Percentiles rank a stretch among this genome's conserved stretches.
Evolutionary conservation across 2,329 filamentous ascomycete species (phyloP).

Genomic region (Fusarium tuaranense): DNA sequence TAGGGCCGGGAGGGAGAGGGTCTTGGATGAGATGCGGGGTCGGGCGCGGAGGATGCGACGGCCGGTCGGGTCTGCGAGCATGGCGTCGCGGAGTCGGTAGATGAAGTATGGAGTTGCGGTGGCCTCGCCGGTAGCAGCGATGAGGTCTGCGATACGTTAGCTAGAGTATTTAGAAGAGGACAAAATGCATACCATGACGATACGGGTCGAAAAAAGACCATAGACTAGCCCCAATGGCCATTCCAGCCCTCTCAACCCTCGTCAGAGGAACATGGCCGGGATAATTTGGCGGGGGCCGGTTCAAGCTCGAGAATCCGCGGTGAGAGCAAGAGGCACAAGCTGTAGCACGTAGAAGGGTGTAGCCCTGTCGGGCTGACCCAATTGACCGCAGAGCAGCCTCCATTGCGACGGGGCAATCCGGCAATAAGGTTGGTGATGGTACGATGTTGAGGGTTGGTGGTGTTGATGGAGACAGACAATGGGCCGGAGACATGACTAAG

Average conservation of each 20-base stretch:
- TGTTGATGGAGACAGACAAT: conserved; percentile 11
- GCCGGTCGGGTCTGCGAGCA: conserved; percentile 87
- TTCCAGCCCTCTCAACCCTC: conserved; percentile 76
- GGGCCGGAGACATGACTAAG: conserved; percentile 1
- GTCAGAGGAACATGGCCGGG: conserved; percentile 93
- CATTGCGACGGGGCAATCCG: conserved; percentile 33
- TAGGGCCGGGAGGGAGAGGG: conserved; percentile 74
- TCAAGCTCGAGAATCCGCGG: conserved; percentile 79
- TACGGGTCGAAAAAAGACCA: conserved; percentile 79
- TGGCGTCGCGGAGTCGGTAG: conserved; percentile 87
- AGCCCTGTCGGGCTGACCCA: conserved; percentile 20
- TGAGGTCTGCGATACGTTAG: conserved; percentile 73
- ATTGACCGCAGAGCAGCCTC: conserved; percentile 39
- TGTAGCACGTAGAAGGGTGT: conserved; percentile 28
- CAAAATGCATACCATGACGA: conserved; percentile 71
- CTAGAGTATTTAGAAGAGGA: not conserved
- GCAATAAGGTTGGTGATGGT: conserved; percentile 21
- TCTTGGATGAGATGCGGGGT: conserved; percentile 86
- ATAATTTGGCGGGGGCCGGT: conserved; percentile 88
- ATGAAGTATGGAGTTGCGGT: conserved; percentile 97
- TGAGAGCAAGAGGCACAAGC: conserved; percentile 36
- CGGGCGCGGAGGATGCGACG: conserved; percentile 91
- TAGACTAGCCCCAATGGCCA: conserved; percentile 75
- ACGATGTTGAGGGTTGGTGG: conserved; percentile 14
- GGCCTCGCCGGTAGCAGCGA: conserved; percentile 92